These are phyloP conservation scores for Phlebiopsis flavidoalba DNA, from an alignment of 768 basidiomycete genomes.

Conservation along the genomic window DNA sequence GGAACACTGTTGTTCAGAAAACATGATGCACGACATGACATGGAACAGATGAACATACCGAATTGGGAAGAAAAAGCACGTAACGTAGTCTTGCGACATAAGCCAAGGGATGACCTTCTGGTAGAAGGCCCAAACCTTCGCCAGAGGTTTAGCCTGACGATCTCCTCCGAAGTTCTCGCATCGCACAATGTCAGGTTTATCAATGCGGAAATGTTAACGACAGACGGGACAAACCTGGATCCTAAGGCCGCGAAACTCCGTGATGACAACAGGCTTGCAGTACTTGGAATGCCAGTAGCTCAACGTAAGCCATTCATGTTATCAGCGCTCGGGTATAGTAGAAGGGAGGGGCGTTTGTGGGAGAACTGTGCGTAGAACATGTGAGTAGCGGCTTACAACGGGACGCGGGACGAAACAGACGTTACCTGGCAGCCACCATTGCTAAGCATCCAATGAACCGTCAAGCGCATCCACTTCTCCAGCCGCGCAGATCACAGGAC, in stretches of 20 bases:
- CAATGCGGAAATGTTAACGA: no score
- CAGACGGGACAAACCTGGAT: constrained; percentile 23
- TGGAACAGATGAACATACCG: constrained; percentile 38
- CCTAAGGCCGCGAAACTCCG: constrained; percentile 60
- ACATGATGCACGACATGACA: not conserved
- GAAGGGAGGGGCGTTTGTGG: constrained; percentile 53
- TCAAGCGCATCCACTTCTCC: constrained; percentile 51
- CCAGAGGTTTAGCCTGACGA: constrained; percentile 28
- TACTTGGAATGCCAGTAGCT: constrained; percentile 49
- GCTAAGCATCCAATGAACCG: constrained; percentile 46
- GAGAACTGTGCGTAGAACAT: constrained; percentile 23
- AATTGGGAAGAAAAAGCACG: constrained; percentile 48
- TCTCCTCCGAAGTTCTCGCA: constrained; percentile 50
- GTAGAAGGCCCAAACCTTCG: constrained; percentile 45
- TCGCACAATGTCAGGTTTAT: not conserved
- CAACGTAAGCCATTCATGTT: constrained; percentile 46
- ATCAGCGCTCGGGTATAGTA: constrained; percentile 52
- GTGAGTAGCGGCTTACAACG: not conserved
- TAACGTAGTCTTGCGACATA: constrained; percentile 34
- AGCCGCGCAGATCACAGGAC: constrained; percentile 42
- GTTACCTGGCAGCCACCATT: constrained; percentile 39
- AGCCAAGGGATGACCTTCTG: constrained; percentile 36
- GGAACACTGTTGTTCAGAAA: not conserved
- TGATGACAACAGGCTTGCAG: constrained; percentile 50
- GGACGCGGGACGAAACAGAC: not conserved